Base-by-base conservation (phyloP, 192 early-diverging fungal species). In the Coemansia sp. region DNA sequence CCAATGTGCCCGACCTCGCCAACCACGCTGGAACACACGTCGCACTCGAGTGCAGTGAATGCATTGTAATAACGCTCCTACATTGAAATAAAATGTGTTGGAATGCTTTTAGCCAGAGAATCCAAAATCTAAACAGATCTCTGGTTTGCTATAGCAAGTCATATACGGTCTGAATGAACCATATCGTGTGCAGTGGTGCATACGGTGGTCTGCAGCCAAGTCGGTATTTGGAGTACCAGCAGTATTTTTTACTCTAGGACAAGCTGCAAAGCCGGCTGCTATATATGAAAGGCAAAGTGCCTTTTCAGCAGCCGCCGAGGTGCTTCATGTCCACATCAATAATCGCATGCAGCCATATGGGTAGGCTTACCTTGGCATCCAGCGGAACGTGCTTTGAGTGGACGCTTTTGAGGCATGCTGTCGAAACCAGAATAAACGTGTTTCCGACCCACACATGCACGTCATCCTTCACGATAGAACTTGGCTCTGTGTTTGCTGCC, bases 1-100 rank as follows among this genome's bases (percentile, higher is more conserved):
- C 76, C 76, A 54, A 79, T 64, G 24, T 49, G 45, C 16, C 76
- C 76, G 27, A 57, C 50, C 53, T 79, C 76, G 38, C 76, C 76
- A 22, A 79, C 23, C 3, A 54, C 52, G 14, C 27, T 28, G 0
- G 28, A 44, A 28, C 76, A 79, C 2, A 11, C 12, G 7, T 46
- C 40, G 40, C 76, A 79, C 4, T 35, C 32, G 40, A 79, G 63
- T 40, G 50, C 66, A 6, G 58, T 56, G 27, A 60, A 79, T 7
- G 62, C 52, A 40, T 64, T 63, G 30, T 73, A 38, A 42, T 72
- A 73, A n/a, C 76, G 61, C 14, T 64, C 58, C 75, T 77, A 71
- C 16, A 30, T 45, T 14, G 14, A 30, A 28, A 14, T 21, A 18
- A 1, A 21, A 40, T 3, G 8, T 60, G 54, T 60, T 3, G 32